Evolutionary conservation across 768 basidiomycete species (phyloP), one percentile per base, ranked within the genome.

Genomic region (Lentinula edodes): DNA sequence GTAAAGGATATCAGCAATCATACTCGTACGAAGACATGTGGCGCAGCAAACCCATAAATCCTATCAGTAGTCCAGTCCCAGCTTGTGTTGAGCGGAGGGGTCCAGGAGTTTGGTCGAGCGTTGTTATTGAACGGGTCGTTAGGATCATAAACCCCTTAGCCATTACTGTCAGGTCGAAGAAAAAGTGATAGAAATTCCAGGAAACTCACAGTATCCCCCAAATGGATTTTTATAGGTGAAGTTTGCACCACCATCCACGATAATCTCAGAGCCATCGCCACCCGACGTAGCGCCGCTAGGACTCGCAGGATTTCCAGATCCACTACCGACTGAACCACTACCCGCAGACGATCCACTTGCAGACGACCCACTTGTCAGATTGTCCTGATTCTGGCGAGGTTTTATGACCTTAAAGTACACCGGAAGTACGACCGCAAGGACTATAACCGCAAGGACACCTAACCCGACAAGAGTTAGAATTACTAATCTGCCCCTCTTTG

Each of bases 211-310:
- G 67, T 80, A 83, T 43, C 89, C 89, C 38, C 86, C 91, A 69
- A 91, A 90, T 18, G 80, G 74, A 72, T 95, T 95, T 62, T 76
- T 78, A 71, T 96, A 95, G 2, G 79, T 84, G 73, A 94, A 90
- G 1, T 80, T 85, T 1, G 83, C 74, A 1, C 93, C 94, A 68
- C 93, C 82, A 2, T 80, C 84, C 18, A 78, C 76, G 7, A 79
- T 83, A 56, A 93, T 74, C 5, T 77, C 76, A 34, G 87, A 89
- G 9, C 91, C 92, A 68, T 90, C 85, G 16, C 84, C 83, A 12
- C 93, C 93, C 2, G 77, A 53, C 6, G 45, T 48, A 36, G 63
- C 56, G 28, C 61, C 63, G 34, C 61, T 32, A 5, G 65, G 53
- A 10, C 38, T 55, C 13, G 34, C 8, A 20, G 58, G 52, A 55